phyloP scores from a whole-genome alignment of 2,329 filamentous ascomycete genomes.

The Clonostachys solani region DNA sequence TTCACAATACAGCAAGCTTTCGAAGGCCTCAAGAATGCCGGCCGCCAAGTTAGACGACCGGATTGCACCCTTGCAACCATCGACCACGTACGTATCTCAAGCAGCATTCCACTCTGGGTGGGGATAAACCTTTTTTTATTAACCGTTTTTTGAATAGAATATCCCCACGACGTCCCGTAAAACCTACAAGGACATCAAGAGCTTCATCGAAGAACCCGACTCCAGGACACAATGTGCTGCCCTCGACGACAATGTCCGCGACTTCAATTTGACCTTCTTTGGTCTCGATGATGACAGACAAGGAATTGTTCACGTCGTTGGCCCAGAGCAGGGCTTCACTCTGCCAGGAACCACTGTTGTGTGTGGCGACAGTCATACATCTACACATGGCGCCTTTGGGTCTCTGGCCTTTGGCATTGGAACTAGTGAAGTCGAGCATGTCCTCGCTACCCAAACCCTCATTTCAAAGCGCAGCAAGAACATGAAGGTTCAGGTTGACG shows the following conservation, averaged over 20 bases:
- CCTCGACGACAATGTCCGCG: conserved; percentile 94
- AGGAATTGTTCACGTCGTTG: conserved; percentile 97
- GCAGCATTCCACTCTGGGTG: background rate
- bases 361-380: conserved; percentile 97
- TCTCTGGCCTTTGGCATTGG: conserved; percentile 95
- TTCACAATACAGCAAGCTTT: conserved; percentile 74
- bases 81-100: conserved; percentile 71
- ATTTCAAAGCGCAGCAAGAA: conserved; percentile 97
- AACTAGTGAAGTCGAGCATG: conserved; percentile 95
- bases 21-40: conserved; percentile 87
- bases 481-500: conserved; percentile 95
- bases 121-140: conserved; percentile 3
- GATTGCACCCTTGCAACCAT: conserved; percentile 97
- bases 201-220: conserved; percentile 93
- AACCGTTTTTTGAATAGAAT: conserved; percentile 53
- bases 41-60: conserved; percentile 81
- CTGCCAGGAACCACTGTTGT: conserved; percentile 95
- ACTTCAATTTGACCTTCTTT: conserved; percentile 96
- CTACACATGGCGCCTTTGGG: conserved; percentile 95
- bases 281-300: conserved; percentile 94
- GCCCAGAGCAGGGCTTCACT: conserved; percentile 97
- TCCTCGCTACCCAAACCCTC: conserved; percentile 91
- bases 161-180: conserved; percentile 89
- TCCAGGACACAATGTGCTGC: conserved; percentile 92
- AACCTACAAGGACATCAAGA: conserved; percentile 86